Base-by-base conservation (phyloP, 2,329 filamentous ascomycete species). In the Arthroderma sp. region DNA sequence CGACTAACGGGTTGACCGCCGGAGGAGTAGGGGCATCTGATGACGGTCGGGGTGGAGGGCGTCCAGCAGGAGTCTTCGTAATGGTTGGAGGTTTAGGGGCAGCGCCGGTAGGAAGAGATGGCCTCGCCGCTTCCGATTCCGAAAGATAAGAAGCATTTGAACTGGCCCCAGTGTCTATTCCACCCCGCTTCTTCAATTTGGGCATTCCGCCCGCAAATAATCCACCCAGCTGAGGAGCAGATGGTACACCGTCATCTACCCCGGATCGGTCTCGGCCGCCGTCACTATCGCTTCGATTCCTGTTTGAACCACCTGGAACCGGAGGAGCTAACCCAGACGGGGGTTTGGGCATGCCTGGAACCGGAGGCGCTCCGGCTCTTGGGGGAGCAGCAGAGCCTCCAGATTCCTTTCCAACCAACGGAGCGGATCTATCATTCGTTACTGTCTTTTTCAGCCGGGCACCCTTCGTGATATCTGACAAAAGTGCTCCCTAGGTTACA, bases 141-240 rank as follows among this genome's bases (percentile, higher is more conserved):
- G 86, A 88, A 43, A 82, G 66, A 59, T 89, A 89, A 48, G 85
- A 79, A 30, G 86, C 77, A 51, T 79, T 79, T 50, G 70, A 71
- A 53, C 74, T 78, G 52, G 82, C 83, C 61, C 80, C 84, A 1
- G 84, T 89, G 63, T 86, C 75, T 48, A 89, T 71, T 34, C 83
- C 83, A 40, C 85, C 88, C 45, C 86, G 83, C 69, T 93, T 95
- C 62, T 85, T 84, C 57, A 98, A 63, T 68, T 95, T 96, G 2
- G 91, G 91, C 77, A 96, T 96, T 33, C 89, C 91, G 32, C 86
- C 88, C 1, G 85, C 86, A 59, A 98, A 94, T 28, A 98, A 64
- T 1, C 91, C 91, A 29, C 72, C 89, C 7, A 96, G 65, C 60
- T 95, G 89, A 7, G 87, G 86, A 40, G 85, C 77, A 15, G 77